phyloP scores from a whole-genome alignment of 176 grass and related monocot species.

The Lolium multiflorum region DNA sequence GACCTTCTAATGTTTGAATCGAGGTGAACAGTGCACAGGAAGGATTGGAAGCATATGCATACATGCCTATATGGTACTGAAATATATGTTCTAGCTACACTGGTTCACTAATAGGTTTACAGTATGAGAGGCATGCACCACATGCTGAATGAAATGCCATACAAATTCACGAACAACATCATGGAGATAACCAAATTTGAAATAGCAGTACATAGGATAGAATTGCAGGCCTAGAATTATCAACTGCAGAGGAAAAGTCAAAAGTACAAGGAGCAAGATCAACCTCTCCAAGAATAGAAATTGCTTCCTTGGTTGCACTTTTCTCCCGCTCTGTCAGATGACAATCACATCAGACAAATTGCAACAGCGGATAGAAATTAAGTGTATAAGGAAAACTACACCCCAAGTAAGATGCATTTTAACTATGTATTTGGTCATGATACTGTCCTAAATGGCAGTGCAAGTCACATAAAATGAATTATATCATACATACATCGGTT shows the following conservation, averaged over 20 bases:
- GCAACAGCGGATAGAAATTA: slow-evolving; percentile 5
- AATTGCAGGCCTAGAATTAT: slow-evolving; percentile 24
- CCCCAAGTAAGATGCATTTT: slow-evolving; percentile 1
- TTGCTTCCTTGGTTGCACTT: slow-evolving; percentile 96
- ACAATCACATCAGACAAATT: slow-evolving; percentile 30
- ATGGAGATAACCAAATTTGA: slow-evolving; percentile 7
- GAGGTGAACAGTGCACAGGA: slow-evolving; percentile 7
- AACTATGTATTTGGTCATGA: neutral
- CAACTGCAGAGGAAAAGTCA: slow-evolving; percentile 18
- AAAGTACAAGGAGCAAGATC: slow-evolving; percentile 41
- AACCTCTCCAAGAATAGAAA: slow-evolving; percentile 82
- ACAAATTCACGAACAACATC: neutral
- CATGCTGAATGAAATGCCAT: slow-evolving; percentile 23
- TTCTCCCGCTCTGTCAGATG: slow-evolving; percentile 82
- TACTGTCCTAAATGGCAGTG: slow-evolving; percentile 12
- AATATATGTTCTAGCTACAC: slow-evolving; percentile 17
- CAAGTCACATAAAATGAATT: neutral
- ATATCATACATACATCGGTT: slow-evolving; percentile 9
- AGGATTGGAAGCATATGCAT: slow-evolving; percentile 1
- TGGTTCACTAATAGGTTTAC: neutral
- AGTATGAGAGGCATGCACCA: neutral
- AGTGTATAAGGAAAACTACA: neutral
- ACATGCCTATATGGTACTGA: neutral
- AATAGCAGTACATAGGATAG: neutral
- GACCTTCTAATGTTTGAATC: neutral